These are phyloP conservation scores for Umbellularia californica DNA, from an alignment of 164 flowering plant genomes.

Conservation along the genomic window DNA sequence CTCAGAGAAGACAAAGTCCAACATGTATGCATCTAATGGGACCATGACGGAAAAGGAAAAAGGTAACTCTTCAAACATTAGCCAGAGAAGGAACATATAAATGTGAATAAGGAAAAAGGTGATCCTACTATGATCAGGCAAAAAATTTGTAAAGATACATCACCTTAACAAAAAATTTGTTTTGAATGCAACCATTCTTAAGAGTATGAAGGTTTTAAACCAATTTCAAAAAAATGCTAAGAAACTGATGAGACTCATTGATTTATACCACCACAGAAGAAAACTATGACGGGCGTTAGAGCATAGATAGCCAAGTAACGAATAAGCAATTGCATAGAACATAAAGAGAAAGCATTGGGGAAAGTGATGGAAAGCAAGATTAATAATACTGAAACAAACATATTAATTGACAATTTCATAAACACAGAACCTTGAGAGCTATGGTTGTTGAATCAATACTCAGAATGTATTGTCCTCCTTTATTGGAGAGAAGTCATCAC, in stretches of 20 bases:
- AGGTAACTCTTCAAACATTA: background rate
- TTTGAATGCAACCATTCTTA: background rate
- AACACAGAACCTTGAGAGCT: too few relatives aligned
- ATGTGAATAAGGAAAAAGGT: background rate
- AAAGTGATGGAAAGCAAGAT: too few relatives aligned
- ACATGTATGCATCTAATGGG: conserved; percentile 91
- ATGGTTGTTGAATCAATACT: too few relatives aligned
- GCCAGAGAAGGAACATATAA: background rate
- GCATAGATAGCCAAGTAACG: background rate
- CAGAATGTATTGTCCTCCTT: too few relatives aligned
- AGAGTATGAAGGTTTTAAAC: too few relatives aligned
- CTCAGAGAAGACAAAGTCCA: conserved; percentile 99
- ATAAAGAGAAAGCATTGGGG: background rate
- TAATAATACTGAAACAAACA: background rate
- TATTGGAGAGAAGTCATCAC: too few relatives aligned
- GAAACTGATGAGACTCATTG: background rate
- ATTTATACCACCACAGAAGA: background rate
- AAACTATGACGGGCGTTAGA: background rate
- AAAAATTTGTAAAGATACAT: background rate
- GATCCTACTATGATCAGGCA: background rate
- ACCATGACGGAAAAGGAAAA: conserved; percentile 58
- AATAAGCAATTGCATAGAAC: background rate
- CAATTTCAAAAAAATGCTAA: too few relatives aligned
- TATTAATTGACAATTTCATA: too few relatives aligned
- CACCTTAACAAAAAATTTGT: background rate